A percentile compares a stretch with the other conserved stretches of the same genome.
phyloP scores from a whole-genome alignment of 768 basidiomycete genomes.

The Nidularia pulvinata region DNA sequence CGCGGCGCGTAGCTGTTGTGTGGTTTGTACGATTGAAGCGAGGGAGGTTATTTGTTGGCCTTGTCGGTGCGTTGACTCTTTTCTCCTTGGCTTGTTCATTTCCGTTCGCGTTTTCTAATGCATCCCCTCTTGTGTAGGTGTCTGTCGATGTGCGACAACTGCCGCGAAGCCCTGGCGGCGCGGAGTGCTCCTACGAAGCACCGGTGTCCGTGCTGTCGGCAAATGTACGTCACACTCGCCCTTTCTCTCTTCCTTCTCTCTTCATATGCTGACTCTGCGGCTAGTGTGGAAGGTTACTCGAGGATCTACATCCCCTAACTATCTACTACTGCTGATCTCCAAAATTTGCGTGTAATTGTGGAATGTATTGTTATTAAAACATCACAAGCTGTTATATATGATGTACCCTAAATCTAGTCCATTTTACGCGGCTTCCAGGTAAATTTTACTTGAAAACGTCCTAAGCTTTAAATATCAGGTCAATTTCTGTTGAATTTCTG shows the following conservation, averaged over 20 bases:
- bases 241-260: conserved; percentile 4
- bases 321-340: background rate
- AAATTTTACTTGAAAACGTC: background rate
- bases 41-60: conserved; percentile 84
- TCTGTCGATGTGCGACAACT: conserved; percentile 65
- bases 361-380: background rate
- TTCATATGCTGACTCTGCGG: conserved; percentile 8
- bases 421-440: too few relatives aligned
- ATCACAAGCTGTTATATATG: background rate
- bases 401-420: too few relatives aligned
- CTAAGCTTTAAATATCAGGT: too few relatives aligned
- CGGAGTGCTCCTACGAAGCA: conserved; percentile 57
- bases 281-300: conserved; percentile 54
- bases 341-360: background rate
- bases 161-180: conserved; percentile 59
- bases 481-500: too few relatives aligned
- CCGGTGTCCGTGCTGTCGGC: conserved; percentile 68
- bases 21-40: conserved; percentile 69
- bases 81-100: conserved; percentile 8
- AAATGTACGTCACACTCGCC: conserved; percentile 26
- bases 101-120: background rate
- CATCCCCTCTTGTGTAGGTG: conserved; percentile 26
- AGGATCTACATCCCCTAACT: conserved; percentile 58
- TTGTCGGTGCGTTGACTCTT: conserved; percentile 53
- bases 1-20: conserved; percentile 40